A percentile compares a stretch with the other conserved stretches of the same genome.
phyloP scores from a whole-genome alignment of 129 eudicot species.

The Flaveria sonorensis region DNA sequence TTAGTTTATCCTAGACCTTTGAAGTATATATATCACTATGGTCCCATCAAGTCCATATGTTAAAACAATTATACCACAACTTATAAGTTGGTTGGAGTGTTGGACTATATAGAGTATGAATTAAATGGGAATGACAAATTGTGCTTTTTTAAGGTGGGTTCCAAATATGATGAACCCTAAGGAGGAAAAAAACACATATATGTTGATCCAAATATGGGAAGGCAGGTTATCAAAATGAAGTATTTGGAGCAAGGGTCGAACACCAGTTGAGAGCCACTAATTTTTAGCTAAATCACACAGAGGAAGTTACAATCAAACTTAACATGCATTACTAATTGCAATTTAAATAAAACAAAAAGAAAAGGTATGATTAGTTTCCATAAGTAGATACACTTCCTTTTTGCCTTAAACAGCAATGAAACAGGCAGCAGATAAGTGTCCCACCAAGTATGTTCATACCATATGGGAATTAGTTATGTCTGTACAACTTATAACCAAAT shows the following conservation, averaged over 20 bases:
- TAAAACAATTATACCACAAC: not conserved
- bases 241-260: not conserved
- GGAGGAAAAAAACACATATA: not conserved
- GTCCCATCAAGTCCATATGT: not conserved
- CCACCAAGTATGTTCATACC: not conserved
- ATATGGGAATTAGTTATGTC: not conserved
- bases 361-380: not conserved
- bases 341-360: not conserved
- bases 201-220: not conserved
- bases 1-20: conserved; percentile 80
- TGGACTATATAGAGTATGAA: not conserved
- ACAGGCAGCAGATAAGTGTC: not conserved
- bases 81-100: not conserved
- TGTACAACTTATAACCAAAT: not conserved
- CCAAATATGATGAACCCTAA: not conserved
- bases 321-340: conserved; percentile 12
- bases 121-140: not conserved
- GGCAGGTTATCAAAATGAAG: conserved; percentile 1
- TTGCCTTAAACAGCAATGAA: not conserved
- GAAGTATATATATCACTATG: conserved; percentile 28
- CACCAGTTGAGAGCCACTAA: not conserved
- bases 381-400: conserved; percentile 2
- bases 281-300: conserved; percentile 6
- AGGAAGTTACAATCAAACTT: not conserved
- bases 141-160: not conserved